A percentile compares a stretch with the other conserved stretches of the same genome.
These are phyloP conservation scores for Purshia tridentata DNA, from an alignment of 306 rosid species.

Conservation along the genomic window DNA sequence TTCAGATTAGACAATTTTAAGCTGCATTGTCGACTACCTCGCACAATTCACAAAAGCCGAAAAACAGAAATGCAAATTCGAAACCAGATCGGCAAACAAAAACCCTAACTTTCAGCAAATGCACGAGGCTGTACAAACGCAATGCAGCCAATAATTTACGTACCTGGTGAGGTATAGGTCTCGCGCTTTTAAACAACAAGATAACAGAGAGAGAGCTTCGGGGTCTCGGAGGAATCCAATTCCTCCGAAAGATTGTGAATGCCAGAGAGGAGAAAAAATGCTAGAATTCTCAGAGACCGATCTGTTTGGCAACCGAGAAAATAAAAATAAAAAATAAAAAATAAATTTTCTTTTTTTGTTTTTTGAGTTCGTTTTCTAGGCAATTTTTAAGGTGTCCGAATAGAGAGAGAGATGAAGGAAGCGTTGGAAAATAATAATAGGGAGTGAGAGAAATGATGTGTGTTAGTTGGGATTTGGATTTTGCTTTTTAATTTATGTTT, in stretches of 20 bases:
- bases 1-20: slow-evolving; percentile 20
- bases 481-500: background rate
- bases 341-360: background rate
- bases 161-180: slow-evolving; percentile 15
- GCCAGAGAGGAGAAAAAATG: slow-evolving; percentile 17
- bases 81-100: slow-evolving; percentile 25
- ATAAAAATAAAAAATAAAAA: background rate
- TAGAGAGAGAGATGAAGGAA: background rate
- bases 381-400: background rate
- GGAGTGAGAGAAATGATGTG: slow-evolving; percentile 20
- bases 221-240: slow-evolving; percentile 24
- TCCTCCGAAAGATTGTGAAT: slow-evolving; percentile 19
- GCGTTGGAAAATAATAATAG: background rate
- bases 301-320: slow-evolving; percentile 13
- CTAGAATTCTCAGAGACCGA: slow-evolving; percentile 23
- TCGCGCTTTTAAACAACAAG: background rate
- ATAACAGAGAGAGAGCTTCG: background rate
- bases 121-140: background rate
- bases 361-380: background rate
- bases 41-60: background rate
- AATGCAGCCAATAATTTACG: background rate
- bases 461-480: background rate
- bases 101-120: slow-evolving; percentile 19
- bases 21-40: slow-evolving; percentile 36
- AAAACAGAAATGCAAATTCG: background rate